Conservation (phyloP, 2,329 filamentous ascomycete genomes). For the Sarocladium kiliense region DNA sequence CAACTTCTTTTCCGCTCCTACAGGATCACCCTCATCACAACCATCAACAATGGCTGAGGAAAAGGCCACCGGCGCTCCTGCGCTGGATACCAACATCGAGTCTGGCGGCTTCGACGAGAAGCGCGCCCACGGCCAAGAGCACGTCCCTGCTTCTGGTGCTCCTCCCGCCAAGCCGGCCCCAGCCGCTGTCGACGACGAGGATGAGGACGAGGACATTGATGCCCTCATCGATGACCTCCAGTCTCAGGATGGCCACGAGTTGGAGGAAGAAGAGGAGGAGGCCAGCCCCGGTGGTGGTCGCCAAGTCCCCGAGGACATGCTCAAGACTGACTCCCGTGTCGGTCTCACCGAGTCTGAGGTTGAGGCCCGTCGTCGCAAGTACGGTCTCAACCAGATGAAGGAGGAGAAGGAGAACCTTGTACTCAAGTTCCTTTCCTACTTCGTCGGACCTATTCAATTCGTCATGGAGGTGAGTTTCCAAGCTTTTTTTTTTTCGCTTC, state of each 20-base stretch:
- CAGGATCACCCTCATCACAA: neutral
- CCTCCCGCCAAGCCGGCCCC: slow-evolving; percentile 32
- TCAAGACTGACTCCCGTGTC: slow-evolving; percentile 67
- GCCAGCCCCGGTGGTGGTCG: slow-evolving; percentile 49
- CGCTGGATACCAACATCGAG: slow-evolving; percentile 60
- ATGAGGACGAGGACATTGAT: slow-evolving; percentile 75
- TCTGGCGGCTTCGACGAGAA: slow-evolving; percentile 63
- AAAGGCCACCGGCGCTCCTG: slow-evolving; percentile 46
- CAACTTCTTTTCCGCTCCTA: slow-evolving; percentile 3
- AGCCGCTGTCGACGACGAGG: slow-evolving; percentile 60
- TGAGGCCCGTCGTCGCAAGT: slow-evolving; percentile 57
- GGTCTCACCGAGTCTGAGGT: slow-evolving; percentile 74
- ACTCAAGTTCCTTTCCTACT: slow-evolving; percentile 78
- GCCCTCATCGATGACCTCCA: slow-evolving; percentile 83
- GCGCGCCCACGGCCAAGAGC: slow-evolving; percentile 29
- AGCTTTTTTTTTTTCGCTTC: slow-evolving; percentile 7
- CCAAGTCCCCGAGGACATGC: slow-evolving; percentile 65
- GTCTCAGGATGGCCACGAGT: slow-evolving; percentile 67
- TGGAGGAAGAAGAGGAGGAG: slow-evolving; percentile 53
- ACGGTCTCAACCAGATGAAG: slow-evolving; percentile 84
- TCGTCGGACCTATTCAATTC: slow-evolving; percentile 86
- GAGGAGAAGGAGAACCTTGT: slow-evolving; percentile 83
- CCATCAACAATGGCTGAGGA: slow-evolving; percentile 46
- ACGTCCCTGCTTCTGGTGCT: slow-evolving; percentile 13
- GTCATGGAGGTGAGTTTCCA: slow-evolving; percentile 73